Evolutionary conservation across 768 basidiomycete genomes (phyloP), one percentile per base, ranked within the genome.

Genomic region (Leccinum boreale): DNA sequence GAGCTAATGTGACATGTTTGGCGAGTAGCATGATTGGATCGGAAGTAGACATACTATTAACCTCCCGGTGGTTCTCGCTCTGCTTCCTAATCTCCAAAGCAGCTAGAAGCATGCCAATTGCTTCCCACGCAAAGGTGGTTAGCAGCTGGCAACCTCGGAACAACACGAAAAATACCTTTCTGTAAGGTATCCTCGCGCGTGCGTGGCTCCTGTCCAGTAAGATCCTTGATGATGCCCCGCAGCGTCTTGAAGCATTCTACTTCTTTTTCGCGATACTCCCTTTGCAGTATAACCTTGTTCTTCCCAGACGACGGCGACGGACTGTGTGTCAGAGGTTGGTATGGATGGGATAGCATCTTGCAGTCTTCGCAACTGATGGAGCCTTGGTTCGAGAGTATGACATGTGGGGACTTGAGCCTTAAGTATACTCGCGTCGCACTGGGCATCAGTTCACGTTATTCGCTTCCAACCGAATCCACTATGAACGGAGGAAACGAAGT

Each of bases 221-320:
- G 49, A 3, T 39, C 44, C 42, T 45, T 58, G 31, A 70, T 62
- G 19, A 52, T 29, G 4, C 53, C 48, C 3, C 68, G 60, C 14
- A 70, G 70, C 10, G 4, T 26, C 12, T 53, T 52, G 21, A 70
- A 63, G 47, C 53, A 50, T 8, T 61, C 65, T 5, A 28, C 35
- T n/a, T 70, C 69, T 44, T 50, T 65, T 47, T 65, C 66, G 5
- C 68, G 65, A 36, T 70, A 70, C 21, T 53, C 59, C 53, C 52
- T 60, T 24, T 70, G 69, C 48, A 33, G 19, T 3, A 24, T 14
- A 7, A 44, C 58, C 36, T 63, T 70, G 39, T 21, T 59, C 15
- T 52, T 67, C 24, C 49, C 63, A 12, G 60, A 12, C 2, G 56
- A 15, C 0, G 47, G 9, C 3, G 50, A 14, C 3, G 57, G 33